Conservation (phyloP, 2,329 filamentous ascomycete species). For the Pseudogymnoascus sp. region DNA sequence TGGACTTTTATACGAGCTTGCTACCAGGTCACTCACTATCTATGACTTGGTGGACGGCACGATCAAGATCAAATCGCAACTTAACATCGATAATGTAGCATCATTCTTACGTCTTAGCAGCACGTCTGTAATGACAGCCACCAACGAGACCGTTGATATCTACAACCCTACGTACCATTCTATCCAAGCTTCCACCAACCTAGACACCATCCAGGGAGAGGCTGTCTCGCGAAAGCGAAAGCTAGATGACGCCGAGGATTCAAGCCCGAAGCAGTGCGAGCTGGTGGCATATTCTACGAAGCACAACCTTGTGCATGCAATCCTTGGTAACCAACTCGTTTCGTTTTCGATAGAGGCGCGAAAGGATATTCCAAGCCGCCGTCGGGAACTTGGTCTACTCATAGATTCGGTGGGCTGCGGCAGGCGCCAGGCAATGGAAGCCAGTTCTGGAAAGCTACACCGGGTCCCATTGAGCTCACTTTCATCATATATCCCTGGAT, state of each 20-base stretch:
- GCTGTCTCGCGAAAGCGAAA: conserved; percentile 23
- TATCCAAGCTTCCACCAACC: conserved; percentile 34
- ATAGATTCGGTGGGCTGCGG: conserved; percentile 69
- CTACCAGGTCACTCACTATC: conserved; percentile 44
- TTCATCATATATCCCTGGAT: conserved; percentile 21
- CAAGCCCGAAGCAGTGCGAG: conserved; percentile 28
- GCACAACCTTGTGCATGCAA: conserved; percentile 56
- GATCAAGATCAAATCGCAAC: conserved; percentile 49
- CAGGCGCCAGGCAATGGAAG: conserved; percentile 29
- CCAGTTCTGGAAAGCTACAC: conserved; percentile 28
- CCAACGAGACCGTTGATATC: conserved; percentile 46
- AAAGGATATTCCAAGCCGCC: conserved; percentile 45
- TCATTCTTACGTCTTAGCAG: conserved; percentile 61
- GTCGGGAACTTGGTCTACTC: conserved; percentile 52
- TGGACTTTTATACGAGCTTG: conserved; percentile 55
- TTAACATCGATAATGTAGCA: conserved; percentile 42
- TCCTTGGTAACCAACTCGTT: conserved; percentile 55
- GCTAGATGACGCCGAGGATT: conserved; percentile 13
- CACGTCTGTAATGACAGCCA: conserved; percentile 57
- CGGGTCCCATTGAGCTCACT: conserved; percentile 9
- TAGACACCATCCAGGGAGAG: conserved; percentile 19
- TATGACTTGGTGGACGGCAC: conserved; percentile 57
- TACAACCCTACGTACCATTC: conserved; percentile 63
- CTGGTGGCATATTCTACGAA: conserved; percentile 57
- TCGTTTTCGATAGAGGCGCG: conserved; percentile 62